Evolutionary conservation across 345 rosid genomes (phyloP).

Genomic region (Rhodomyrtus tomentosa): DNA sequence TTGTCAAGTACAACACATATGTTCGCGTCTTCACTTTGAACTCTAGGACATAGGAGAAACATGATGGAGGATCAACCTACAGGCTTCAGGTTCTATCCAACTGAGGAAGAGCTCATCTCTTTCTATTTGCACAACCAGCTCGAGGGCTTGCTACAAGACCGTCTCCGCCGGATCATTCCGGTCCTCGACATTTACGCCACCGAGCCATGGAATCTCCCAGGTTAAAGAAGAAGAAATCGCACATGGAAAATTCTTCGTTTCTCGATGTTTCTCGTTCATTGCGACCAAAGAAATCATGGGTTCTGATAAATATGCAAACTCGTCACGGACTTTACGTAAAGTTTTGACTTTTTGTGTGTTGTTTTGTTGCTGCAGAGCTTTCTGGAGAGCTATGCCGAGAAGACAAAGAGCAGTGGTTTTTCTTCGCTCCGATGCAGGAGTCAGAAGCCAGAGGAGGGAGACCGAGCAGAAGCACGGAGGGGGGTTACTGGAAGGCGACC

Average conservation of each 20-base stretch:
- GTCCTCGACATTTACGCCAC: neutral
- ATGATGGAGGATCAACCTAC: neutral
- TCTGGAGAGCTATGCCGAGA: slow-evolving; percentile 48
- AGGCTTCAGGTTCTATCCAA: neutral
- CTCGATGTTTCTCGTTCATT: neutral
- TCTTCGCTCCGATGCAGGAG: neutral
- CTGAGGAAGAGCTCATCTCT: neutral
- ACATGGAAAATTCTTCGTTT: neutral
- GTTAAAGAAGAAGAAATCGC: neutral
- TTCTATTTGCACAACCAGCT: neutral
- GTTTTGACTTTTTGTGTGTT: neutral
- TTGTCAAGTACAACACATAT: neutral
- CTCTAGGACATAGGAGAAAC: neutral
- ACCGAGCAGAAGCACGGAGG: neutral
- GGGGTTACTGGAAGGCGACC: neutral
- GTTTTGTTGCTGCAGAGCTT: slow-evolving; percentile 21
- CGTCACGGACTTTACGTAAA: neutral
- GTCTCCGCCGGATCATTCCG: neutral
- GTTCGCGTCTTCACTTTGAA: neutral
- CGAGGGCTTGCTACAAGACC: neutral
- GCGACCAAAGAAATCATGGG: neutral
- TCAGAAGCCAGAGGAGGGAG: neutral
- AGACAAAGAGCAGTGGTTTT: slow-evolving; percentile 7
- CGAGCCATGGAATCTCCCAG: neutral
- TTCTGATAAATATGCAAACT: neutral